Evolutionary conservation across 1,284 basidiomycete genomes (phyloP).

Genomic region (Naganishia sp.): DNA sequence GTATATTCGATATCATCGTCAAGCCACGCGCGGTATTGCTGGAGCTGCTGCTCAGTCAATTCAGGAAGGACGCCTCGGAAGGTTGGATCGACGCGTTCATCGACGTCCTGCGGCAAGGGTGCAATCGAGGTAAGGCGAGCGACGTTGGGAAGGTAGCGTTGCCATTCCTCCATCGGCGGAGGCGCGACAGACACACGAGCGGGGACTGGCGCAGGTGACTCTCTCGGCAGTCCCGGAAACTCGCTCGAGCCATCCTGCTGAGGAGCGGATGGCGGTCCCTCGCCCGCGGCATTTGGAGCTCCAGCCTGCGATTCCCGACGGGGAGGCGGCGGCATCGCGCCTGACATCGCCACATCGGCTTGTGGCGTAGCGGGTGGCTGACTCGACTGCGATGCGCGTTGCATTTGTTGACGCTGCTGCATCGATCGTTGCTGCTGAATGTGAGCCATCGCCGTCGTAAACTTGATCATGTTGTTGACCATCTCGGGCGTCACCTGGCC

Average conservation of each 20-base stretch:
- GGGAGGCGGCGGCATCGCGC: background rate
- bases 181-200: conserved; percentile 48
- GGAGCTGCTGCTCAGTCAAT: conserved; percentile 59
- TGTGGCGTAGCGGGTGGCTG: conserved; percentile 32
- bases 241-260: conserved; percentile 10
- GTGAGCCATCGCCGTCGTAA: conserved; percentile 28
- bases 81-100: conserved; percentile 55
- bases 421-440: conserved; percentile 37
- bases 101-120: conserved; percentile 61
- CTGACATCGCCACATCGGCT: conserved; percentile 33
- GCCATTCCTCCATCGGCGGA: conserved; percentile 51
- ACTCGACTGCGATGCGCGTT: conserved; percentile 35
- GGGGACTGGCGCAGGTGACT: conserved; percentile 37
- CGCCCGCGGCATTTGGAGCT: background rate
- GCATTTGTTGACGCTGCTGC: conserved; percentile 39
- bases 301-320: background rate
- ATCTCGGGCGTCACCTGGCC: conserved; percentile 33
- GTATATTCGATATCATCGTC: conserved; percentile 59
- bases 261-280: conserved; percentile 5
- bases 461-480: conserved; percentile 33
- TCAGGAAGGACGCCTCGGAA: conserved; percentile 60
- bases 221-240: conserved; percentile 15
- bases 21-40: conserved; percentile 60
- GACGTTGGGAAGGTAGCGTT: conserved; percentile 58
- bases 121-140: conserved; percentile 66